Evolutionary conservation across 768 basidiomycete genomes (phyloP), one percentile per base, ranked within the genome.

Genomic region (Antrodiella citrinella): DNA sequence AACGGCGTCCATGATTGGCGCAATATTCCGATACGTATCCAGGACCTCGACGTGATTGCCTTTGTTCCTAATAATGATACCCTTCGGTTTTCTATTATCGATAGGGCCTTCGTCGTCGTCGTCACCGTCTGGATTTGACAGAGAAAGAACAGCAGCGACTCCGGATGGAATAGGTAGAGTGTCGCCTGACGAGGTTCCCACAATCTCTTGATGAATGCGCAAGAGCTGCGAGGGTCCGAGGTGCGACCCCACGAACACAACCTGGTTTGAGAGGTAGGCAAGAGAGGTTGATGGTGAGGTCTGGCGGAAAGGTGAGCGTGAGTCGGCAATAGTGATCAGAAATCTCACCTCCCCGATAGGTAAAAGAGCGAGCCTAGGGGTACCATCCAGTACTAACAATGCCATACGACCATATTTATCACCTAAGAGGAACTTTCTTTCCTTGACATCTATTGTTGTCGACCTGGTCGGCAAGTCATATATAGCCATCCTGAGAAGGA

Each of bases 1-100:
- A n/a, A 78, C 70, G 11, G 86, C 87, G 61, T 96, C 93, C 51
- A 81, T 60, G 41, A 94, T 87, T 0, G 92, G 93, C 0, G 85
- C 89, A 54, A 95, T 75, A 57, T 91, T 93, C 52, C 77, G 78
- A 64, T 75, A 87, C 5, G 69, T 73, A 26, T 86, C 76, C 19
- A 91, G 54, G 7, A 86, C 75, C 19, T 74, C 70, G 4, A 94
- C 47, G 60, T 75, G 81, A 12, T 72, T 75, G 2, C 84, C 84
- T 25, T 68, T 66, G 4, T 72, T 73, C 21, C 69, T 67, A 19
- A 86, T 65, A 21, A 87, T 67, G 40, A 62, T 62, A 10, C 82
- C 81, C 25, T 69, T 58, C 4, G 63, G 59, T 38, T 54, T 51
- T 23, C 64, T 66, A 5, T 60, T 65, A 40, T 71, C 65, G 3